Conservation (phyloP, 2,329 filamentous ascomycete genomes). For the Bipolaris victoriae region DNA sequence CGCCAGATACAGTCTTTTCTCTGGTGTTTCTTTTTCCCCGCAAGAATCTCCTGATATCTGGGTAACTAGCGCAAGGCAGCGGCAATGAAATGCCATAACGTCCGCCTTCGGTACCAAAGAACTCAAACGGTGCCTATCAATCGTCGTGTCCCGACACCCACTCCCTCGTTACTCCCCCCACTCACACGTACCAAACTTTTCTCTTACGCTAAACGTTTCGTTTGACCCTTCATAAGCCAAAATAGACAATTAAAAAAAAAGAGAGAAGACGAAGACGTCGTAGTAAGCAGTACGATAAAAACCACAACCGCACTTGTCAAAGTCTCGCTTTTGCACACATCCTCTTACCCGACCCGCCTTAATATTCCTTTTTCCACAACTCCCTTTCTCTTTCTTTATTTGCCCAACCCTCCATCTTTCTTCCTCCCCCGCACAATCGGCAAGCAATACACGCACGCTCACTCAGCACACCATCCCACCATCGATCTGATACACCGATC, state of each 20-base stretch:
- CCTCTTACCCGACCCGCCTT: too few relatives aligned
- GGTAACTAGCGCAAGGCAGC: background rate
- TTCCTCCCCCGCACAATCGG: background rate
- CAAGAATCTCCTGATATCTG: background rate
- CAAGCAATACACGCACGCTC: background rate
- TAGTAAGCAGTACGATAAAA: background rate
- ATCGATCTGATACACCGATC: slow-evolving; percentile 26
- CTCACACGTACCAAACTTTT: background rate
- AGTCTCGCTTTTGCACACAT: background rate
- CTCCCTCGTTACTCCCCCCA: background rate
- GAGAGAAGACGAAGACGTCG: background rate
- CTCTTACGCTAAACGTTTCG: background rate
- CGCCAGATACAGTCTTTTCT: background rate
- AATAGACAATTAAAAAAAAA: background rate
- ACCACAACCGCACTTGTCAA: too few relatives aligned
- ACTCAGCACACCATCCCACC: slow-evolving; percentile 23
- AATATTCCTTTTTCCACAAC: background rate
- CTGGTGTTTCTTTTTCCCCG: background rate
- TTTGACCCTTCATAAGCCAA: background rate
- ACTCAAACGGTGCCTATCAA: background rate
- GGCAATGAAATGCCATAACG: background rate
- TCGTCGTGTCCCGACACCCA: background rate
- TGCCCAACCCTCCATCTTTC: background rate
- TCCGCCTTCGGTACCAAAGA: slow-evolving; percentile 1
- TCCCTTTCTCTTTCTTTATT: background rate